phyloP scores from a whole-genome alignment of 805 yeast genomes.

The Komagataella kurtzmanii region DNA sequence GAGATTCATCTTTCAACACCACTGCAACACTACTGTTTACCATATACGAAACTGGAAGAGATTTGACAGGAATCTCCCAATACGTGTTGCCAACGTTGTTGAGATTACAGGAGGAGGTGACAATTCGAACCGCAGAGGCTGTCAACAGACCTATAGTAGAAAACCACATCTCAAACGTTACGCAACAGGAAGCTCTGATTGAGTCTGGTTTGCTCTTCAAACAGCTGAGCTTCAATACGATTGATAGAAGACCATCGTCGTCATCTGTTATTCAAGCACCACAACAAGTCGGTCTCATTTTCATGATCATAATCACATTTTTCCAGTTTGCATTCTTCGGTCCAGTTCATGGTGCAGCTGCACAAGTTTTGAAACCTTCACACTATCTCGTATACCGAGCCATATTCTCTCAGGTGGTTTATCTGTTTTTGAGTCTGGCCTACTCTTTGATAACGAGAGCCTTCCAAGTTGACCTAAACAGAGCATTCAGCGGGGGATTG shows the following conservation, averaged over 20 bases:
- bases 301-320: conserved; percentile 57
- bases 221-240: conserved; percentile 6
- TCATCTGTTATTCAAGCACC: conserved; percentile 49
- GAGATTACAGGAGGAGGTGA: conserved; percentile 19
- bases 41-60: conserved; percentile 53
- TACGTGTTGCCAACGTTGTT: conserved; percentile 31
- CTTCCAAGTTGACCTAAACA: conserved; percentile 47
- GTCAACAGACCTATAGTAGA: conserved; percentile 15
- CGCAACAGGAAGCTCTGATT: not conserved
- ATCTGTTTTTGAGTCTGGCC: conserved; percentile 42
- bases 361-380: conserved; percentile 22
- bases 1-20: conserved; percentile 17
- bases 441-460: conserved; percentile 52
- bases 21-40: conserved; percentile 7
- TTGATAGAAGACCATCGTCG: conserved; percentile 37
- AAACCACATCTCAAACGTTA: conserved; percentile 3
- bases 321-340: conserved; percentile 54
- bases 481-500: conserved; percentile 52
- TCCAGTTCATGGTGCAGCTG: conserved; percentile 38
- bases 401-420: conserved; percentile 34
- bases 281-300: conserved; percentile 63
- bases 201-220: conserved; percentile 7
- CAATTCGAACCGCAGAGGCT: conserved; percentile 9
- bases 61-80: conserved; percentile 30
- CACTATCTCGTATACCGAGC: conserved; percentile 42